These are phyloP conservation scores for Talaromyces verruculosus DNA, from an alignment of 2,329 filamentous ascomycete species.

Conservation along the genomic window DNA sequence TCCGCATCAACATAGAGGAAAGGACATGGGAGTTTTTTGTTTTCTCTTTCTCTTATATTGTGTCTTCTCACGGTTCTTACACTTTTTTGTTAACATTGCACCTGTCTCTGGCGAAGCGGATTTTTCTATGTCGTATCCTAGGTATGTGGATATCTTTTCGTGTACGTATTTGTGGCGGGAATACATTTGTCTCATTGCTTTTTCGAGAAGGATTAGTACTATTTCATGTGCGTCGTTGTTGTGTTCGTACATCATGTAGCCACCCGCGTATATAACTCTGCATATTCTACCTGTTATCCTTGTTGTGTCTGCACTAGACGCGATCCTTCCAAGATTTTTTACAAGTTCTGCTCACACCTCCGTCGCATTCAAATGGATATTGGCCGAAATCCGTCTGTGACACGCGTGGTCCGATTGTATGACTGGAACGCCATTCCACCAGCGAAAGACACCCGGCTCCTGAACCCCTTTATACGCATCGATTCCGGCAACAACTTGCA, in stretches of 20 bases:
- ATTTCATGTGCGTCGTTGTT: background rate
- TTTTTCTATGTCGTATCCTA: slow-evolving; percentile 4
- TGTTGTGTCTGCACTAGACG: background rate
- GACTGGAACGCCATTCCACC: background rate
- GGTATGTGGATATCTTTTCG: slow-evolving; percentile 2
- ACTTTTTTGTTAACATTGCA: background rate
- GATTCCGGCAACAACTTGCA: background rate
- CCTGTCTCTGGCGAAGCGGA: slow-evolving; percentile 16
- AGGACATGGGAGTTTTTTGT: slow-evolving; percentile 17
- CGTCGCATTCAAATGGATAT: background rate
- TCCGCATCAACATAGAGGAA: slow-evolving; percentile 18
- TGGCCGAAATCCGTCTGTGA: background rate
- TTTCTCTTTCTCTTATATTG: background rate
- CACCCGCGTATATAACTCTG: background rate
- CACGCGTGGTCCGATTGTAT: background rate
- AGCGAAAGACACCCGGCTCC: background rate
- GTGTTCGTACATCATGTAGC: background rate
- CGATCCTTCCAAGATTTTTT: background rate
- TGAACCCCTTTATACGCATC: background rate
- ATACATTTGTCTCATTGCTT: background rate
- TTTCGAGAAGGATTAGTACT: background rate
- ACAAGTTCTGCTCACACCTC: background rate
- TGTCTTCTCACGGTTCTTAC: background rate
- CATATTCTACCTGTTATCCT: background rate
- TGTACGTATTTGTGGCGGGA: slow-evolving; percentile 5